Base-by-base conservation (phyloP, 257 asterid species). In the Fraxinus americana region DNA sequence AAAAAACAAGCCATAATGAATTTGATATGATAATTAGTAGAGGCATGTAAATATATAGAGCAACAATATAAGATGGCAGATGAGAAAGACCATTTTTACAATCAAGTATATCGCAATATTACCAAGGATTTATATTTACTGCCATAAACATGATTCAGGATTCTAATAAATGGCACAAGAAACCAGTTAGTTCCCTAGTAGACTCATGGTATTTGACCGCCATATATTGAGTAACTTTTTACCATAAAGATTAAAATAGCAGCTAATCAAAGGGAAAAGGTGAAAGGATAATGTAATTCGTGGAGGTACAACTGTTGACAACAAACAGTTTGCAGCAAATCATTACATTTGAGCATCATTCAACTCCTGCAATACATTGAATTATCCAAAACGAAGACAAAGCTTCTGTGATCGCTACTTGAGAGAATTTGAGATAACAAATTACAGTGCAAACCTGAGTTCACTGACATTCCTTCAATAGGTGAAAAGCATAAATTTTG, bases 381-480 rank as follows among this genome's bases (percentile, higher is more conserved):
- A 65, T n/a, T 39, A 61, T 80, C 67, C 74, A 70, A 76, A 81
- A 79, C 52, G 77, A 73, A 23, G 59, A 71, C 32, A 25, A 27
- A 67, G 45, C 32, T 36, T 72, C 45, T 34, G 35, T 14, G 19
- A 78, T 50, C 25, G 36, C 74, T 41, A 35, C 36, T 38, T 34
- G 21, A 38, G 70, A 72, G 83, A 73, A 67, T 69, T 74, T 36
- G 66, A 67, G 72, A 79, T 65, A 76, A 25, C 72, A 66, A 84
- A 81, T 71, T 76, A 79, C 85, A 75, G 73, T 41, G 67, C 71
- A 29, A 79, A 91, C 93, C 94, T 83, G 87, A 70, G 73, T 76
- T 71, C 21, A 59, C 79, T 70, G 89, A 73, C 66, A 78, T 79
- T 59, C 80, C 82, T 38, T 79, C 54, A 78, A 45, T 66, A 2